Evolutionary conservation across 768 basidiomycete species (phyloP).

Genomic region (Lanmaoa rubissima): DNA sequence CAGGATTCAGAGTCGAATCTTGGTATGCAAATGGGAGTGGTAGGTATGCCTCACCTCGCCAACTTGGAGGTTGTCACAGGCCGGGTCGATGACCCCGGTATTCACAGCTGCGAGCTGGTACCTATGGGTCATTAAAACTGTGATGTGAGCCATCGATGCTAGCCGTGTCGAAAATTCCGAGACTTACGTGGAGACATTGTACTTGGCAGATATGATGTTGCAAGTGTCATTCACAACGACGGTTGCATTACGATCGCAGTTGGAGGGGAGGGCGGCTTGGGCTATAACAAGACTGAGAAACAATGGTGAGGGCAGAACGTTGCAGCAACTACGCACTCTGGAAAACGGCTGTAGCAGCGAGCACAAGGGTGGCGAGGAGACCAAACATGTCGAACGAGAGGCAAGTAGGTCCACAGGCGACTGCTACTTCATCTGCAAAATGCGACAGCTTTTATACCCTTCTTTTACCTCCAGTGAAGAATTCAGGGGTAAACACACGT

Average conservation of each 20-base stretch:
- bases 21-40: not conserved
- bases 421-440: not conserved
- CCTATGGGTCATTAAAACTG: slow-evolving; percentile 23
- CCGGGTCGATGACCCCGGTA: slow-evolving; percentile 43
- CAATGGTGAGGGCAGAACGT: not conserved
- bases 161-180: not conserved
- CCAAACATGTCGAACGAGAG: slow-evolving; percentile 16
- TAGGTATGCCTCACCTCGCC: slow-evolving; percentile 40
- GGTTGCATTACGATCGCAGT: slow-evolving; percentile 62
- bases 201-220: slow-evolving; percentile 57
- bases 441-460: slow-evolving; percentile 19
- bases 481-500: not conserved
- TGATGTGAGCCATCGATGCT: not conserved
- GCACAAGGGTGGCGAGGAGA: slow-evolving; percentile 14
- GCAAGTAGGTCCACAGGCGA: not conserved
- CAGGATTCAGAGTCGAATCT: not conserved
- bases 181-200: slow-evolving; percentile 63
- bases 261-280: slow-evolving; percentile 38
- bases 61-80: slow-evolving; percentile 55
- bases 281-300: slow-evolving; percentile 35
- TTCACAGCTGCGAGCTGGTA: slow-evolving; percentile 61
- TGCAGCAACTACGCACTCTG: slow-evolving; percentile 16
- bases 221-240: slow-evolving; percentile 60
- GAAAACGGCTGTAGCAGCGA: slow-evolving; percentile 11
- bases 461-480: not conserved